phyloP scores from a whole-genome alignment of 768 basidiomycete species.

The Podaxis pistillaris region DNA sequence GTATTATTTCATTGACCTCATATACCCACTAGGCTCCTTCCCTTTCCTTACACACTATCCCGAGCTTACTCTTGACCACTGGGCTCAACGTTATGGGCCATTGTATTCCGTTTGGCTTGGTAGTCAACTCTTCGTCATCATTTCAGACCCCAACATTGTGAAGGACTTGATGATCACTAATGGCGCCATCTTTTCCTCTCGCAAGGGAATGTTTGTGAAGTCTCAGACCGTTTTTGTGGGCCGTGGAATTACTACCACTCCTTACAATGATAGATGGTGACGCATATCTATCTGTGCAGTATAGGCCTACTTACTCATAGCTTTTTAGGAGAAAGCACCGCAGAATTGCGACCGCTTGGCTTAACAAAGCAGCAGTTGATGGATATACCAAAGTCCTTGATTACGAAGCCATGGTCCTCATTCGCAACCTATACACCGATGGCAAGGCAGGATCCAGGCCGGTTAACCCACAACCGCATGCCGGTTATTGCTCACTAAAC shows the following conservation, averaged over 20 bases:
- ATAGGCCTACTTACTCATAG: not conserved
- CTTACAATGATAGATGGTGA: conserved; percentile 42
- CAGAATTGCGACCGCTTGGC: conserved; percentile 32
- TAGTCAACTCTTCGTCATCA: conserved; percentile 43
- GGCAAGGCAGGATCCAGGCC: conserved; percentile 29
- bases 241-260: conserved; percentile 42
- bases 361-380: conserved; percentile 33
- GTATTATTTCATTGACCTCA: not conserved
- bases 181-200: conserved; percentile 43
- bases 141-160: conserved; percentile 42
- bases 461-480: conserved; percentile 38
- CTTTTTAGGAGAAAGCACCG: conserved; percentile 39
- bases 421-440: conserved; percentile 34
- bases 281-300: not conserved
- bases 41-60: conserved; percentile 40
- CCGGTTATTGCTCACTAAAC: conserved; percentile 37
- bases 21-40: conserved; percentile 27
- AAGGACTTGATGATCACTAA: conserved; percentile 45
- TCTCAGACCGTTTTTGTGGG: conserved; percentile 41
- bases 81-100: conserved; percentile 42
- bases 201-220: conserved; percentile 45
- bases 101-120: conserved; percentile 47
- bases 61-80: conserved; percentile 38
- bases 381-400: conserved; percentile 36
- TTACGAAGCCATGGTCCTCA: conserved; percentile 36